Evolutionary conservation across 495 filamentous ascomycete genomes (phyloP), one percentile per base, ranked within the genome.

Genomic region (Tuber aestivum): DNA sequence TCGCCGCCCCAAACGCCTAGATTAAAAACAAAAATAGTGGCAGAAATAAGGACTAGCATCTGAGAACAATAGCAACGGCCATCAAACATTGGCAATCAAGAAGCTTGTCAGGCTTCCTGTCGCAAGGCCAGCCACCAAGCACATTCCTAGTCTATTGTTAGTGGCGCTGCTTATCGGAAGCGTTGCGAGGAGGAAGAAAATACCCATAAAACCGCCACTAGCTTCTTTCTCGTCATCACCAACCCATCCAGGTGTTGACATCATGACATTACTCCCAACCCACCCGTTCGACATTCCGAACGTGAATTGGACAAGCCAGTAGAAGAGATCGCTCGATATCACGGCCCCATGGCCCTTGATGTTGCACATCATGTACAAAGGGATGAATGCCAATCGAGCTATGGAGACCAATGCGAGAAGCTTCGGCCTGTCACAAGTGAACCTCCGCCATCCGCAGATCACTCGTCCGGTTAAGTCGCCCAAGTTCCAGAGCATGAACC

Each of bases 81-180:
- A 35, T 65, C 56, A 77, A 70, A 37, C 70, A 27, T 75, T 72
- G 23, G 72, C 27, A 69, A 81, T 32, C 72, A 72, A 71, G 84
- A 98, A 99, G 83, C 95, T 97, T 84, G 94, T 83, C 81, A 98
- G 85, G 86, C 94, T 97, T 21, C 95, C 95, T 68, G 88, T 89
- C 6, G 93, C 89, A 85, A 98, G 84, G 2, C 95, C 95, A 37
- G 87, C 91, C 41, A 97, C 92, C 50, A 97, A 87, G 85, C 91
- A 92, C 80, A 97, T 82, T 14, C 56, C 56, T 65, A 3, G 56
- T 35, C 56, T 65, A 3, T 65, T 65, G 14, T 65, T 35, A 65
- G 56, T 27, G 12, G 56, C 7, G 27, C 35, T 35, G 27, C 32
- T 35, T 35, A 20, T 35, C 56, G 7, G 14, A 3, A 65, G 27